A percentile compares a stretch with the other conserved stretches of the same genome.
phyloP scores from a whole-genome alignment of 148 eudicot genomes.

The Rhododendron molle region DNA sequence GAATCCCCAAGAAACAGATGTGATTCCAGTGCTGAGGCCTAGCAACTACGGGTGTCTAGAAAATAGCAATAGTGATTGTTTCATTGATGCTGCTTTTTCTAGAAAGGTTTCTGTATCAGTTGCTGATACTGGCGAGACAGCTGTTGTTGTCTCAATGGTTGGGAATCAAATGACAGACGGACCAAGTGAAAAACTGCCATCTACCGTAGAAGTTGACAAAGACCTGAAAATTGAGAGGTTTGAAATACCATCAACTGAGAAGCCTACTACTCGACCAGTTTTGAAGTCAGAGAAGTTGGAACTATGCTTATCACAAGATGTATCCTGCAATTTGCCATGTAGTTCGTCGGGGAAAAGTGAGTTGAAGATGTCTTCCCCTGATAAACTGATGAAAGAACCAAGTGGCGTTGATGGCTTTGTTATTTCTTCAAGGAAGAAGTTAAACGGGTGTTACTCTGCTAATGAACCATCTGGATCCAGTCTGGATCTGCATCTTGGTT shows the following conservation, averaged over 20 bases:
- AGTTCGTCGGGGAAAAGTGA: conserved; percentile 7
- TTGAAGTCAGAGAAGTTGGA: conserved; percentile 19
- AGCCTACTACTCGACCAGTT: conserved; percentile 16
- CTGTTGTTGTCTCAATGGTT: conserved; percentile 79
- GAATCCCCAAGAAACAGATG: conserved; percentile 32
- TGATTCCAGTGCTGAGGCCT: conserved; percentile 14
- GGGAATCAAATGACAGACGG: conserved; percentile 32
- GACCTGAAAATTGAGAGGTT: conserved; percentile 23
- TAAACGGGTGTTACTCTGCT: conserved; percentile 17
- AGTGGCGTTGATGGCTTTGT: conserved; percentile 6
- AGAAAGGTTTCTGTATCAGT: conserved; percentile 71
- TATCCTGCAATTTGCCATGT: conserved; percentile 11
- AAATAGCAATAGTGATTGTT: conserved; percentile 22
- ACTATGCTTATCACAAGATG: conserved; percentile 17
- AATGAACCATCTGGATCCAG: conserved; percentile 30
- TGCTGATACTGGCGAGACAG: conserved; percentile 98
- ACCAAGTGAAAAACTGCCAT: conserved; percentile 21
- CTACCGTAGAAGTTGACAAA: conserved; percentile 16
- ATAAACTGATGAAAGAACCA: conserved; percentile 14
- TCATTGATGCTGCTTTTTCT: conserved; percentile 41
- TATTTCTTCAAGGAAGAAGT: conserved; percentile 21
- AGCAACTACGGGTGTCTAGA: conserved; percentile 26
- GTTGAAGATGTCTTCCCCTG: conserved; percentile 19
- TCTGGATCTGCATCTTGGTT: conserved; percentile 28
- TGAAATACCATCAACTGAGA: conserved; percentile 22